Conservation (phyloP, 768 basidiomycete species). For the Mycena vitilis region DNA sequence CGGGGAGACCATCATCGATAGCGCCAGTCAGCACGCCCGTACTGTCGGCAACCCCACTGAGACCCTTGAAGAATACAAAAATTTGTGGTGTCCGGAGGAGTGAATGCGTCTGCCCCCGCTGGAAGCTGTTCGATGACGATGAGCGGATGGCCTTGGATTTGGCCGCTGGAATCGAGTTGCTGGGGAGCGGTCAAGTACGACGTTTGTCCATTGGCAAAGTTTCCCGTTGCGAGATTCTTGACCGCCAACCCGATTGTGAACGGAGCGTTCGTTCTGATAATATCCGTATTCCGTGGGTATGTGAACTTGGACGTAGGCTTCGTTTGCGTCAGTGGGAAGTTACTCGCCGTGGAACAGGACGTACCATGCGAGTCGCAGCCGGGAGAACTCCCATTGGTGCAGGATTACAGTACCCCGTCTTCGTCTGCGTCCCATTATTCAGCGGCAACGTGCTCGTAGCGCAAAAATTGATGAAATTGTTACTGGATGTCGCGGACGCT, state of each 20-base stretch:
- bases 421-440: slow-evolving; percentile 54
- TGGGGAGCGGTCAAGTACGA: slow-evolving; percentile 65
- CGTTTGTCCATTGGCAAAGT: slow-evolving; percentile 51
- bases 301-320: slow-evolving; percentile 48
- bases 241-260: slow-evolving; percentile 48
- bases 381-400: slow-evolving; percentile 37
- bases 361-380: slow-evolving; percentile 27
- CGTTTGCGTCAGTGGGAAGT: slow-evolving; percentile 28
- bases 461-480: slow-evolving; percentile 73
- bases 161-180: slow-evolving; percentile 53
- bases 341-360: neutral
- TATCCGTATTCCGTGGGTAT: slow-evolving; percentile 46
- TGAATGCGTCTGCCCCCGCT: slow-evolving; percentile 47
- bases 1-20: slow-evolving; percentile 61
- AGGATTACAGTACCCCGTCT: slow-evolving; percentile 32
- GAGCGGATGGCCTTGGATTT: slow-evolving; percentile 66
- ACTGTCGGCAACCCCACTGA: slow-evolving; percentile 54
- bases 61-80: slow-evolving; percentile 52
- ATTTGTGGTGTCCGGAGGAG: slow-evolving; percentile 59
- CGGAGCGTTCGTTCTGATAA: slow-evolving; percentile 46
- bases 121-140: slow-evolving; percentile 62
- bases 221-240: slow-evolving; percentile 47
- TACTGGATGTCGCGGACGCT: slow-evolving; percentile 58
- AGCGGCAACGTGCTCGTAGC: slow-evolving; percentile 53
- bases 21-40: slow-evolving; percentile 44